A percentile compares a stretch with the other conserved stretches of the same genome.
Conservation (phyloP, 108 stramenopile genomes). For the Nannochloropsis salina region DNA sequence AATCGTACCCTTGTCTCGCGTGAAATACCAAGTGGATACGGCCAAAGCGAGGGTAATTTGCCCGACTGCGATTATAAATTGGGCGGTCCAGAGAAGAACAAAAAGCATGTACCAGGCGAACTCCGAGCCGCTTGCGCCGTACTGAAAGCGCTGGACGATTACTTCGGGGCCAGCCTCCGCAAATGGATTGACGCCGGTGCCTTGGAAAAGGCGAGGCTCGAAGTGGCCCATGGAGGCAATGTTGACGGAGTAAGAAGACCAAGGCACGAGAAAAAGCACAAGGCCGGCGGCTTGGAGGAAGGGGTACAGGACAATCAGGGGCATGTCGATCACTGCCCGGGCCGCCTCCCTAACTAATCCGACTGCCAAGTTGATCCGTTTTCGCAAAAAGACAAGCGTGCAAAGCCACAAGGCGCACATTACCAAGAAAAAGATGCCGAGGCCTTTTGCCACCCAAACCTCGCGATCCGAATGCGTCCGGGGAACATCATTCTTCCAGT, state of each 20-base stretch:
- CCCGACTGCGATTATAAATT: conserved; percentile 83
- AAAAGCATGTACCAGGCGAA: conserved; percentile 67
- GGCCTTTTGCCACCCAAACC: background rate
- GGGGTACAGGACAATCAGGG: conserved; percentile 68
- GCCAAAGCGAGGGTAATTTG: conserved; percentile 77
- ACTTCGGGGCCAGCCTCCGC: background rate
- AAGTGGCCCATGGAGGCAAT: conserved; percentile 50
- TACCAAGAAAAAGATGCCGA: conserved; percentile 52
- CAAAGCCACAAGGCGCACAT: conserved; percentile 59
- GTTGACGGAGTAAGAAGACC: conserved; percentile 49
- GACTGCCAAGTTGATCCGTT: conserved; percentile 75
- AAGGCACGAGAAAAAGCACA: conserved; percentile 53
- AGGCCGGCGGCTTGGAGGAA: conserved; percentile 47
- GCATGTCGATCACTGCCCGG: conserved; percentile 69
- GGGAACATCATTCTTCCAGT: conserved; percentile 9
- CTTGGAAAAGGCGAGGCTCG: background rate
- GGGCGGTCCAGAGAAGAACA: conserved; percentile 80
- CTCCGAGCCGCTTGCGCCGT: background rate
- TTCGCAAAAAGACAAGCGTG: conserved; percentile 68
- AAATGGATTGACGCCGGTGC: background rate
- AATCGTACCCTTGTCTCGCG: conserved; percentile 63
- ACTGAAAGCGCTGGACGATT: background rate
- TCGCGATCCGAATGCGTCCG: background rate
- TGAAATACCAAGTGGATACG: conserved; percentile 72
- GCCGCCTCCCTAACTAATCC: conserved; percentile 73